Base-by-base conservation (phyloP, 768 basidiomycete species). In the Lactarius tabidus region DNA sequence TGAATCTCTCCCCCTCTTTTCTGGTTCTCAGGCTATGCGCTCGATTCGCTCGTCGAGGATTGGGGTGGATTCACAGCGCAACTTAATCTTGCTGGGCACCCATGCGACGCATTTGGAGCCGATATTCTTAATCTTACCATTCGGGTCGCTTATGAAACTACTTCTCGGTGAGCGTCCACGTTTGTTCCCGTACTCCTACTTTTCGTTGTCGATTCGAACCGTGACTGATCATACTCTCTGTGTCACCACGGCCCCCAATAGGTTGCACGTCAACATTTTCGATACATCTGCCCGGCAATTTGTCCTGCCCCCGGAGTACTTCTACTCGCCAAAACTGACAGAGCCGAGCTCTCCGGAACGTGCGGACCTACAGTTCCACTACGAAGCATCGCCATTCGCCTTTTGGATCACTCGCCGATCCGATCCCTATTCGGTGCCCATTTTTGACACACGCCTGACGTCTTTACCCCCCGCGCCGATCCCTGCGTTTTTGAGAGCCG, bases 351-450 rank as follows among this genome's bases (percentile, higher is more conserved):
- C 78, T 60, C 75, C 72, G 41, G 62, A 75, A 15, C 76, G 73
- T 0, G 86, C 86, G 0, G 89, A 91, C 70, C 78, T 92, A 12
- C 76, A 85, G 4, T 91, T 92, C 77, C 86, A 90, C 71, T 84
- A 85, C 65, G 79, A 86, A 1, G 8, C 79, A 1, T 77, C 78
- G 0, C 90, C 91, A 0, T 92, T 92, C 72, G 84, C 86, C 2
- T 92, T 91, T 72, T 92, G 89, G 89, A 85, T 92, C 67, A 89
- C 88, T 1, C 84, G 89, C 52, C 83, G 85, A 28, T 83, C 84
- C 4, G 78, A 82, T 10, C 85, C 85, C 4, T 73, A 80, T 36
- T 79, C 77, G 7, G 70, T 71, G 53, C 87, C 85, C 59, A 73
- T 92, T 28, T 91, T 91, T 70, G 89, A 92, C 70, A 91, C 90